These are phyloP conservation scores for Salix brachista DNA, from an alignment of 345 rosid species.

Conservation along the genomic window DNA sequence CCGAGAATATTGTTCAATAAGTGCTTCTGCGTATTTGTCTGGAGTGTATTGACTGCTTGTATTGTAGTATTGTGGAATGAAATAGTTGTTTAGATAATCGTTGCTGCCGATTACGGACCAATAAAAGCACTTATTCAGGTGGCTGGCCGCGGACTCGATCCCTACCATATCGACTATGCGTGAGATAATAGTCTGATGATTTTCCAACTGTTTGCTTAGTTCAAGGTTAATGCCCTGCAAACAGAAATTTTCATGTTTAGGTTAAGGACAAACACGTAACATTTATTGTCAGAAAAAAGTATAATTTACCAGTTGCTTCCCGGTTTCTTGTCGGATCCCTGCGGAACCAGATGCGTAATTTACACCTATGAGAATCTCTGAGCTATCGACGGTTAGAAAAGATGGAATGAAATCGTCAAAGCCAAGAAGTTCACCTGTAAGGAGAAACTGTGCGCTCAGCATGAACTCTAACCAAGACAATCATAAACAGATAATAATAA, in stretches of 20 bases:
- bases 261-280: too few relatives aligned
- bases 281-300: too few relatives aligned
- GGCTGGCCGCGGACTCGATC: not conserved
- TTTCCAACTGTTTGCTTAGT: not conserved
- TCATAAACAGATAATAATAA: too few relatives aligned
- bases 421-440: conserved; percentile 13
- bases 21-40: conserved; percentile 18
- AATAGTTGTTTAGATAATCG: conserved; percentile 20
- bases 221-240: conserved; percentile 3
- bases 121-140: conserved; percentile 12
- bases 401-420: conserved; percentile 1
- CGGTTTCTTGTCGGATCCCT: conserved; percentile 4
- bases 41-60: conserved; percentile 12
- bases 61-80: conserved; percentile 13
- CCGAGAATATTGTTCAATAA: conserved; percentile 14
- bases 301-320: conserved; percentile 2
- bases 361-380: conserved; percentile 6
- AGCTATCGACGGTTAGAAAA: not conserved
- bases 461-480: too few relatives aligned
- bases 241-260: not conserved
- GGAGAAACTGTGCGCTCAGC: too few relatives aligned
- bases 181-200: conserved; percentile 7
- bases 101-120: conserved; percentile 13
- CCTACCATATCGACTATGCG: not conserved
- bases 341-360: conserved; percentile 18